A percentile compares a stretch with the other conserved stretches of the same genome.
These are phyloP conservation scores for Botrytis paeoniae DNA, from an alignment of 2,329 filamentous ascomycete species.

Conservation along the genomic window DNA sequence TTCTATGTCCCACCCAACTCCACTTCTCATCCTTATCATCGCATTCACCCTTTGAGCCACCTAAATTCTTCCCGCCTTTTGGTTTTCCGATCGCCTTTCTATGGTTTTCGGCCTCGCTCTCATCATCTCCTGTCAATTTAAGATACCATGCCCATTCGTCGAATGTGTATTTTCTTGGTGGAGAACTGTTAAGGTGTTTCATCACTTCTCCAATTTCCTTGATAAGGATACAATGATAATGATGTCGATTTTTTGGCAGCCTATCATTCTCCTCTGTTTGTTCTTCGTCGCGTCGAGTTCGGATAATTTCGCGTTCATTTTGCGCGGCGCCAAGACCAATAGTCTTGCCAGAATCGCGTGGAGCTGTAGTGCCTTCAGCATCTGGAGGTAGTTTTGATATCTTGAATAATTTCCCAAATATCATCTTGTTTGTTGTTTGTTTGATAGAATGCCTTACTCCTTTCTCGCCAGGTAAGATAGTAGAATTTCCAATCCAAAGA, in stretches of 20 bases:
- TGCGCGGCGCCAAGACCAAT: conserved; percentile 21
- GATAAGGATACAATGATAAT: conserved; percentile 65
- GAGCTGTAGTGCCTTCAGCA: conserved; percentile 40
- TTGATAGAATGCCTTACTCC: conserved; percentile 48
- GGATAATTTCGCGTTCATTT: conserved; percentile 25
- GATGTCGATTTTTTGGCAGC: conserved; percentile 36
- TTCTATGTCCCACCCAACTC: conserved; percentile 71
- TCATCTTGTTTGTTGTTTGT: conserved; percentile 43
- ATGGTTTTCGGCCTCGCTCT: conserved; percentile 51
- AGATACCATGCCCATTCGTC: conserved; percentile 87
- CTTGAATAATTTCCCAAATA: conserved; percentile 46
- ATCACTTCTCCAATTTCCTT: conserved; percentile 67
- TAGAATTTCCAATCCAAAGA: conserved; percentile 55
- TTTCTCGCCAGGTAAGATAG: conserved; percentile 57
- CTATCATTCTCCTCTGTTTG: conserved; percentile 25
- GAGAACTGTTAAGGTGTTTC: conserved; percentile 56
- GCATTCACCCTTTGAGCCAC: conserved; percentile 30
- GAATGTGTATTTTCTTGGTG: conserved; percentile 68
- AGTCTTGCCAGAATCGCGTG: conserved; percentile 24
- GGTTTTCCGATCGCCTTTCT: conserved; percentile 36
- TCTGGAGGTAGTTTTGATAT: conserved; percentile 44
- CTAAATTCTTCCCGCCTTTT: conserved; percentile 19
- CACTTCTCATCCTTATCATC: conserved; percentile 45
- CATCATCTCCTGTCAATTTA: conserved; percentile 68
- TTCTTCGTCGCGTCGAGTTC: conserved; percentile 20